These are phyloP conservation scores for Ceratobasidium sp. DNA, from an alignment of 1,284 basidiomycete species.

Conservation along the genomic window DNA sequence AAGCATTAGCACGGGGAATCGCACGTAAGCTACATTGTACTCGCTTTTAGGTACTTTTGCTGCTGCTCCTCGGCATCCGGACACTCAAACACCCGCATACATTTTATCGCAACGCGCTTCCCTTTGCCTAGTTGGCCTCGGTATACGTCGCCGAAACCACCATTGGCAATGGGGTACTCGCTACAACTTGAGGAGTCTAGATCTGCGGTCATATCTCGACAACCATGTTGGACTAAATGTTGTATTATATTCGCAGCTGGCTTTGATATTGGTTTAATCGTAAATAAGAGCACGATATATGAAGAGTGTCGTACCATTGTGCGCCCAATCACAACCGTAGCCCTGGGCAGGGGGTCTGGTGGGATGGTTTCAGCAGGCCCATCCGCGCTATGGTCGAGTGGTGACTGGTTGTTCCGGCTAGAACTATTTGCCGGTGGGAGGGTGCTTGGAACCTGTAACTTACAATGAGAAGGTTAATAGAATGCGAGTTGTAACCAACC, in stretches of 20 bases:
- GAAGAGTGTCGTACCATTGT: neutral
- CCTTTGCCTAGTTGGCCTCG: slow-evolving; percentile 9
- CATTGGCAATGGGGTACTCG: neutral
- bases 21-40: neutral
- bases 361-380: no score
- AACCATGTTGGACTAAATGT: slow-evolving; percentile 11
- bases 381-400: neutral
- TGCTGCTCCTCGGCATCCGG: neutral
- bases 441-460: slow-evolving; percentile 62
- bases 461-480: neutral
- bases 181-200: neutral
- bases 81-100: neutral
- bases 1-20: neutral
- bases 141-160: slow-evolving; percentile 26
- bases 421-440: slow-evolving; percentile 49
- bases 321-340: neutral
- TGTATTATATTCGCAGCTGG: neutral
- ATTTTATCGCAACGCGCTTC: neutral
- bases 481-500: no score
- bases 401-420: neutral
- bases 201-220: slow-evolving; percentile 10
- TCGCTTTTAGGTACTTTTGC: slow-evolving; percentile 8
- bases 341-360: neutral
- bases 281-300: neutral
- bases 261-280: neutral